Base-by-base conservation (phyloP, 495 filamentous ascomycete genomes). In the Annulohypoxylon nitens region DNA sequence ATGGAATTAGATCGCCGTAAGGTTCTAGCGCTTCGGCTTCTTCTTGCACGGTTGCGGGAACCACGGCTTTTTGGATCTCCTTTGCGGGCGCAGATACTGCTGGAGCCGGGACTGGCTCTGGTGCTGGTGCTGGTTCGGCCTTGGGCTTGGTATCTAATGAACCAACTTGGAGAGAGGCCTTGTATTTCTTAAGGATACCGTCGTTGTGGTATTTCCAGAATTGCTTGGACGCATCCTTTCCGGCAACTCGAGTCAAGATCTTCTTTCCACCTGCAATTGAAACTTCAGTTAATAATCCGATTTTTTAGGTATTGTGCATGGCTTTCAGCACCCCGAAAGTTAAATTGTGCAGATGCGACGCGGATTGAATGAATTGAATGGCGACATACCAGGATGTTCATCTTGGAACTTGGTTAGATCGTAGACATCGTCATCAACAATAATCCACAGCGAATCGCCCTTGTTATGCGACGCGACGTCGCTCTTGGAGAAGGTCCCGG, bases 131-230 rank as follows among this genome's bases (percentile, higher is more conserved):
- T n/a, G 74, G 69, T 59, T 76, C 81, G 5, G 82, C 82, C 75
- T 87, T 85, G 76, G 92, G 91, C 84, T 98, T 98, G 78, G 89
- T 90, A 78, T 98, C 90, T 73, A 99, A 82, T 1, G 94, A 97
- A 45, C 96, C 96, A 76, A 99, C 87, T 78, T 94, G 92, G 58
- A 99, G 88, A 79, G 93, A 86, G 30, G 88, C 82, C 83, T 96
- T 91, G 87, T 94, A 98, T 81, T 98, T 99, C 85, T 98, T 98
- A 74, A 98, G 87, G 71, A 98, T 93, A 61, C 91, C 88, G 76
- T 88, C 86, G 76, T 97, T 99, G 86, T 99, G 96, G 81, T 99
- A 98, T 83, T 98, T 99, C 96, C 96, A 99, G 86, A 99, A 99
- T 79, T 97, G 97, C 82, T 97, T 95, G 26, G 93, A 95, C 16